Conservation (phyloP, 2,329 filamentous ascomycete genomes). For the Colletotrichum godetiae region DNA sequence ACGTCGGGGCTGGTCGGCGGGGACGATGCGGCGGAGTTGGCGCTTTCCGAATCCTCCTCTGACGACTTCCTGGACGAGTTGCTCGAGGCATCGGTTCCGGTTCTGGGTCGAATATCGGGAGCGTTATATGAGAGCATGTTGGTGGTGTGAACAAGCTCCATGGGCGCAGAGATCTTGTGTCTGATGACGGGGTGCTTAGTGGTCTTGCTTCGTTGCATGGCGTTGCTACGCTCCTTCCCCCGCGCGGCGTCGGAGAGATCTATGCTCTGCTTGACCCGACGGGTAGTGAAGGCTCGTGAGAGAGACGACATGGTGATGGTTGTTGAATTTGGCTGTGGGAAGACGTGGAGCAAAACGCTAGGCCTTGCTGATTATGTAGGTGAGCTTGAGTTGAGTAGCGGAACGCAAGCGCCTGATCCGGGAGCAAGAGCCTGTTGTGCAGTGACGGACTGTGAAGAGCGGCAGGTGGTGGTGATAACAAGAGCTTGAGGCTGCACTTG, state of each 20-base stretch:
- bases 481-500: constrained; percentile 18
- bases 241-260: constrained; percentile 55
- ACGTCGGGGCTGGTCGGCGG: constrained; percentile 77
- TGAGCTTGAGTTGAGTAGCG: constrained; percentile 9
- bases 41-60: constrained; percentile 78
- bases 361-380: constrained; percentile 1
- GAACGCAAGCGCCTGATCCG: constrained; percentile 24
- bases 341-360: background rate
- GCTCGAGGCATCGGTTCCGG: constrained; percentile 60
- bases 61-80: constrained; percentile 68
- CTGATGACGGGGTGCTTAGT: constrained; percentile 62
- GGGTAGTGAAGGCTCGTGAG: constrained; percentile 78
- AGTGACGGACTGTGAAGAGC: constrained; percentile 15
- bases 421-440: constrained; percentile 16
- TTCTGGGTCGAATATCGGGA: constrained; percentile 75
- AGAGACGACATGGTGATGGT: constrained; percentile 64
- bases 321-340: background rate
- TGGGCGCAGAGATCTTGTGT: constrained; percentile 85
- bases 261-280: constrained; percentile 69
- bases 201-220: constrained; percentile 62
- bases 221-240: constrained; percentile 27
- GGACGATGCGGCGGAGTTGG: constrained; percentile 65
- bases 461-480: constrained; percentile 22
- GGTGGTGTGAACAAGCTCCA: constrained; percentile 91
- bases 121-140: constrained; percentile 97